phyloP scores from a whole-genome alignment of 768 basidiomycete species.

The Amanita phalloides region DNA sequence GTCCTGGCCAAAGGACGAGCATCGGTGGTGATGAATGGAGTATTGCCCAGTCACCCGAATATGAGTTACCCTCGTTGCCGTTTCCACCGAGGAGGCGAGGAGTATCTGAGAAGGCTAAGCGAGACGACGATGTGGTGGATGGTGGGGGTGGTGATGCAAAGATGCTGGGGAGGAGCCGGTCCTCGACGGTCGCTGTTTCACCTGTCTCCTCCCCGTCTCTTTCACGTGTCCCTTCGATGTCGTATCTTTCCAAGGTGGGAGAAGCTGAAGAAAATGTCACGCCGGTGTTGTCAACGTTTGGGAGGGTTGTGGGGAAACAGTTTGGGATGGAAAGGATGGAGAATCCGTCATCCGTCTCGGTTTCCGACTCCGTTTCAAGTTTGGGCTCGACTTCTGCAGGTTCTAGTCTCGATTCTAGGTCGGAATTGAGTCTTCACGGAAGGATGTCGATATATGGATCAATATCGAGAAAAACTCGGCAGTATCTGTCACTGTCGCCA shows the following conservation, averaged over 20 bases:
- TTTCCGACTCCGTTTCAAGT: background rate
- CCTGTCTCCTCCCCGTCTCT: background rate
- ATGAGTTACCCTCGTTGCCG: slow-evolving; percentile 26
- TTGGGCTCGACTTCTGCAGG: background rate
- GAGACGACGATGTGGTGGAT: background rate
- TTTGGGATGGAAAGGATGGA: slow-evolving; percentile 3
- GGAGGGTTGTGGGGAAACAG: slow-evolving; percentile 2
- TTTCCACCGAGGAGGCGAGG: slow-evolving; percentile 23
- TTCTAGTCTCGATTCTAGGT: background rate
- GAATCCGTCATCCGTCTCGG: background rate
- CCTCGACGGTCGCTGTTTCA: background rate
- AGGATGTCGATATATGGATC: background rate
- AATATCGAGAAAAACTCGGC: background rate
- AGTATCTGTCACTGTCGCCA: background rate
- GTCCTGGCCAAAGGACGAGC: background rate
- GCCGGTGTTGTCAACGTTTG: slow-evolving; percentile 3
- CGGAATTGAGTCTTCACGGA: background rate
- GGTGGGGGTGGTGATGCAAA: background rate
- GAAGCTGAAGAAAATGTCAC: background rate
- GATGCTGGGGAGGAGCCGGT: background rate
- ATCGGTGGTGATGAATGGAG: slow-evolving; percentile 20
- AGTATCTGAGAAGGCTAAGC: background rate
- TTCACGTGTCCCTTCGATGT: background rate
- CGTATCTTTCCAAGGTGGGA: background rate
- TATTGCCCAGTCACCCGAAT: slow-evolving; percentile 22